Conservation (phyloP, 495 filamentous ascomycete species). For the Daldinia decipiens region DNA sequence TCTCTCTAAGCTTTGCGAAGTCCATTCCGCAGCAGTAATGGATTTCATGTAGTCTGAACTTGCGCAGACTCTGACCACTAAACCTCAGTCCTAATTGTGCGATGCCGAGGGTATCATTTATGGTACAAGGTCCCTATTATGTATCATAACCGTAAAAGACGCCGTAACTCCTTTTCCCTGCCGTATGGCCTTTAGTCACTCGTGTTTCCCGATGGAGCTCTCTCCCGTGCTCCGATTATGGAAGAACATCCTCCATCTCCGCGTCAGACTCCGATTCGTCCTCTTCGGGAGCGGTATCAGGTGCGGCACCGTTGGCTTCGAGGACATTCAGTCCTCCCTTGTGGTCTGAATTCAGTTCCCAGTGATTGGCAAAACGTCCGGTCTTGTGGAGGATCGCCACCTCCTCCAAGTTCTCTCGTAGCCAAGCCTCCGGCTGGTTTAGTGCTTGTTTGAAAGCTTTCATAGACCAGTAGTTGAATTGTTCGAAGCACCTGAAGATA, state of each 20-base stretch:
- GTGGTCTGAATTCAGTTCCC: slow-evolving; percentile 81
- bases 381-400: slow-evolving; percentile 82
- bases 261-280: slow-evolving; percentile 71
- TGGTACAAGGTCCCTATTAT: slow-evolving; percentile 23
- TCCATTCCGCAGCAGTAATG: neutral
- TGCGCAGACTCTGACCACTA: slow-evolving; percentile 3
- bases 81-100: slow-evolving; percentile 33
- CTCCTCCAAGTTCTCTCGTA: slow-evolving; percentile 84
- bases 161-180: slow-evolving; percentile 37
- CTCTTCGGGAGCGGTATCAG: slow-evolving; percentile 64
- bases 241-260: slow-evolving; percentile 78
- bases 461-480: slow-evolving; percentile 90
- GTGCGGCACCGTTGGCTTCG: slow-evolving; percentile 57
- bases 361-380: slow-evolving; percentile 84
- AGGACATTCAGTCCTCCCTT: slow-evolving; percentile 62
- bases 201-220: neutral
- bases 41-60: slow-evolving; percentile 3
- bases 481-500: slow-evolving; percentile 81
- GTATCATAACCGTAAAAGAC: slow-evolving; percentile 20
- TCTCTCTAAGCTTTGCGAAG: neutral
- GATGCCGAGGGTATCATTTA: slow-evolving; percentile 45
- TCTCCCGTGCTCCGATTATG: slow-evolving; percentile 14
- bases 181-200: neutral
- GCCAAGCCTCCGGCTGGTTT: slow-evolving; percentile 88
- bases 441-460: slow-evolving; percentile 76